These are phyloP conservation scores for Coemansia asiatica DNA, from an alignment of 192 early-diverging fungal species.

Conservation along the genomic window DNA sequence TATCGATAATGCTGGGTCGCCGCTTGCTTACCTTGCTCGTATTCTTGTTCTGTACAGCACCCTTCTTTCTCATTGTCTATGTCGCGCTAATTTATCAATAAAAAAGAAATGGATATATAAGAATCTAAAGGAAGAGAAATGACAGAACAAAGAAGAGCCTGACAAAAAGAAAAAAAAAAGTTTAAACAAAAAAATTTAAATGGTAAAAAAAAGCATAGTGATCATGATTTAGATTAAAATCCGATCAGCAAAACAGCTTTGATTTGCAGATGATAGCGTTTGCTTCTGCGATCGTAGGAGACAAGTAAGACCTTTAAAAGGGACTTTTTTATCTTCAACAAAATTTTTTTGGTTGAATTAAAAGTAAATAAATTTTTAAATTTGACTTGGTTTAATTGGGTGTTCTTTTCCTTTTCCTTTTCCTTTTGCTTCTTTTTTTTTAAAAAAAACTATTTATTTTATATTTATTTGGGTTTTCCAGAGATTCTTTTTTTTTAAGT, in stretches of 20 bases:
- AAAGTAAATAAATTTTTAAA: neutral
- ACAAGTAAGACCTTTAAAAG: neutral
- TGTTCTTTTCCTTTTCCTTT: neutral
- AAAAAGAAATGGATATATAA: neutral
- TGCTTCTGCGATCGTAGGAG: neutral
- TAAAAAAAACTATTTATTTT: neutral
- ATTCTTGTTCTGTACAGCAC: constrained; percentile 12
- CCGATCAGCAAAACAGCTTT: neutral
- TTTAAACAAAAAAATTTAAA: neutral
- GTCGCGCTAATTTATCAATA: constrained; percentile 1
- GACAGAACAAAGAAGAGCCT: neutral
- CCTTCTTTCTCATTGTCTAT: constrained; percentile 22
- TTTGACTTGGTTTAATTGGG: too few species aligned
- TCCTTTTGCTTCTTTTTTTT: neutral
- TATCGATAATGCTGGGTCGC: neutral
- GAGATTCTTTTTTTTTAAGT: too few species aligned
- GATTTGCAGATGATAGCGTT: neutral
- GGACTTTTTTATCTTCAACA: neutral
- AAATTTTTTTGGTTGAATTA: neutral
- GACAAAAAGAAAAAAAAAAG: neutral
- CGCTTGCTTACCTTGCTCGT: constrained; percentile 8
- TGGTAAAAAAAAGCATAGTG: neutral
- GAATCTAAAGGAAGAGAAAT: neutral
- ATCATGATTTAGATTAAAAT: neutral
- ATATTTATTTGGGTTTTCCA: neutral